Base-by-base conservation (phyloP, 2,329 filamentous ascomycete genomes). In the Moelleriella libera region DNA sequence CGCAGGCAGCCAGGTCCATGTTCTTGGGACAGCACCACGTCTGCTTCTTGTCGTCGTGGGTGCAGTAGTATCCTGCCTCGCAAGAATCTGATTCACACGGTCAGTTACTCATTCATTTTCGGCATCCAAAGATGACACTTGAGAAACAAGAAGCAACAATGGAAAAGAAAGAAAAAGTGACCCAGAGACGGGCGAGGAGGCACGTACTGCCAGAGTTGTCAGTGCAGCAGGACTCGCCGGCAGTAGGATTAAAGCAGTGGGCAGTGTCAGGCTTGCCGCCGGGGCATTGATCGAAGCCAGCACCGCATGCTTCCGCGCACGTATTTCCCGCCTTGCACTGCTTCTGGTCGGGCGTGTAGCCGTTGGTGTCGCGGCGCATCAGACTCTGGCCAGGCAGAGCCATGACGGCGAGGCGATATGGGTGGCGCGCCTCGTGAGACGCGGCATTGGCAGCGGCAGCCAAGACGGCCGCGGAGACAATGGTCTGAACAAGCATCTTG, bases 11-110 rank as follows among this genome's bases (percentile, higher is more conserved):
- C 45, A 80, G 66, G 51, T 70, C 66, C 68, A 75, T 67, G 51
- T 64, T 68, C 42, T 79, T 63, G 41, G 76, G 76, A 63, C 79
- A 83, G 68, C 79, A 83, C 67, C 74, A 74, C 34, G 78, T 80
- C 48, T 69, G 64, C 47, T 63, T 61, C 43, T 60, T 55, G 46
- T 62, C 59, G 58, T 80, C 71, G 53, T 71, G 66, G n/a, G 75
- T 71, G 66, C 80, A 83, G 68, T 75, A 82, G 67, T 74, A 83
- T 45, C 75, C 76, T 12, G 63, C 60, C 32, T 77, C 71, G 60
- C 79, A 83, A 32, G 78, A 76, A 62, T 78, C 77, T 80, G 46
- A 8, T 37, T 46, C n/a, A n/a, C n/a, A n/a, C n/a, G n/a, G n/a
- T n/a, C n/a, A n/a, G n/a, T n/a, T n/a, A n/a, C n/a, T n/a, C n/a